phyloP scores from a whole-genome alignment of 1,284 basidiomycete species.

The Leccinum subspadiceum region DNA sequence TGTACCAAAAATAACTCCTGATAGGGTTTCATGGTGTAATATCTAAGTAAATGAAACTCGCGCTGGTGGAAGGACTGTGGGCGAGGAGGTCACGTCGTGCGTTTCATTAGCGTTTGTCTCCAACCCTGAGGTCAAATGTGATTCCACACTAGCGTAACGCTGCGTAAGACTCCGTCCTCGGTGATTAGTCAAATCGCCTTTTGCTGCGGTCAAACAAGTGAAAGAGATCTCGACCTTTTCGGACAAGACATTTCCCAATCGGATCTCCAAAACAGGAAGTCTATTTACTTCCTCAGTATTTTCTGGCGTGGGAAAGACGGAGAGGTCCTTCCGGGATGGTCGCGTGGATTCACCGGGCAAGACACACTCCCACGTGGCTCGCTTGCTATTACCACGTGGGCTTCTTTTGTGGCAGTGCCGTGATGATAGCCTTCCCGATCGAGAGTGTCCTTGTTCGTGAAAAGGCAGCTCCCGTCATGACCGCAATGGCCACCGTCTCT shows the following conservation, averaged over 20 bases:
- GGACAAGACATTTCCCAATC: background rate
- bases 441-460: conserved; percentile 33
- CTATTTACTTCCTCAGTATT: background rate
- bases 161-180: background rate
- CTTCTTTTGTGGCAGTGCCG: conserved; percentile 32
- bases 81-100: conserved; percentile 1
- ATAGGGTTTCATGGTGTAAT: conserved; percentile 9
- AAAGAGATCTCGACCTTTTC: background rate
- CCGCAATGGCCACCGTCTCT: conserved; percentile 9
- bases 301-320: background rate
- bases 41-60: conserved; percentile 11
- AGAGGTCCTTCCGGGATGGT: background rate
- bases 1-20: background rate
- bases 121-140: background rate
- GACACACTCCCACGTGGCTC: conserved; percentile 25
- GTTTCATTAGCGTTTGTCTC: background rate
- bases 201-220: background rate
- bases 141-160: background rate
- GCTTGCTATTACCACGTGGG: conserved; percentile 30
- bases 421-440: conserved; percentile 32
- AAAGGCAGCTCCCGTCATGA: conserved; percentile 26
- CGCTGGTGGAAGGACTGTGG: conserved; percentile 4
- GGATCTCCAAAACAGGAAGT: background rate
- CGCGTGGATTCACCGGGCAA: conserved; percentile 3
- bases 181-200: background rate